These are phyloP conservation scores for Chlorella sp. DNA, from an alignment of 139 green algal species.

Conservation along the genomic window DNA sequence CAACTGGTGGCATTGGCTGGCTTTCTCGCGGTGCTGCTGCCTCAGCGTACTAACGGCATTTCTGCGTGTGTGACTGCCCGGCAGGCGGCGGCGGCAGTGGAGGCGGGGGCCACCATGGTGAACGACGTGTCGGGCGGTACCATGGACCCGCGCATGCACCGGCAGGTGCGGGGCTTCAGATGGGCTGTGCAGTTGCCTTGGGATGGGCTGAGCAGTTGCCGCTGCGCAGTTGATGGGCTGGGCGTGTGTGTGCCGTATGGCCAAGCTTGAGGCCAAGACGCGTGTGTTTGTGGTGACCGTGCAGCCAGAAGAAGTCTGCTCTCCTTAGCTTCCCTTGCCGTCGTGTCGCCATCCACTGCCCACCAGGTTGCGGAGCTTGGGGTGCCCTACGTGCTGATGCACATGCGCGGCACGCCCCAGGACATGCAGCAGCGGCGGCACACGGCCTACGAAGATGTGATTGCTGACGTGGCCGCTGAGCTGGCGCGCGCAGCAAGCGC, in stretches of 20 bases:
- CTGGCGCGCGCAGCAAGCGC: slow-evolving; percentile 52
- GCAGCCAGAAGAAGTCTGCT: neutral
- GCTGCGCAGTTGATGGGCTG: neutral
- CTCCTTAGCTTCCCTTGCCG: neutral
- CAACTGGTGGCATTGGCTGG: no score
- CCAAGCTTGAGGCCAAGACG: no score
- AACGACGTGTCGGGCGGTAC: slow-evolving; percentile 95
- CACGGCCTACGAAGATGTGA: slow-evolving; percentile 70
- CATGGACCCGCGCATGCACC: slow-evolving; percentile 80
- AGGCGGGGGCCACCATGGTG: slow-evolving; percentile 88
- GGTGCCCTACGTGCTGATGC: slow-evolving; percentile 95
- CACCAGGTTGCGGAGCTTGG: slow-evolving; percentile 74
- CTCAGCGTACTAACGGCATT: no score
- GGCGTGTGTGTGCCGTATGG: no score
- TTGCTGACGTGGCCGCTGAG: slow-evolving; percentile 70
- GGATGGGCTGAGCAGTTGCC: neutral
- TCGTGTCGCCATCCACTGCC: neutral
- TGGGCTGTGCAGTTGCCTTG: neutral
- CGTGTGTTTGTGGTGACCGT: no score
- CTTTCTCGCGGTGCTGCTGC: no score
- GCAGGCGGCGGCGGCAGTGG: slow-evolving; percentile 66
- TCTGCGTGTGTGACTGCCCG: no score
- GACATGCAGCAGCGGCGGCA: slow-evolving; percentile 78
- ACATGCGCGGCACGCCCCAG: slow-evolving; percentile 88
- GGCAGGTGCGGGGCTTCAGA: slow-evolving; percentile 43